These are phyloP conservation scores for Colletotrichum aenigma DNA, from an alignment of 2,329 filamentous ascomycete species.

Conservation along the genomic window DNA sequence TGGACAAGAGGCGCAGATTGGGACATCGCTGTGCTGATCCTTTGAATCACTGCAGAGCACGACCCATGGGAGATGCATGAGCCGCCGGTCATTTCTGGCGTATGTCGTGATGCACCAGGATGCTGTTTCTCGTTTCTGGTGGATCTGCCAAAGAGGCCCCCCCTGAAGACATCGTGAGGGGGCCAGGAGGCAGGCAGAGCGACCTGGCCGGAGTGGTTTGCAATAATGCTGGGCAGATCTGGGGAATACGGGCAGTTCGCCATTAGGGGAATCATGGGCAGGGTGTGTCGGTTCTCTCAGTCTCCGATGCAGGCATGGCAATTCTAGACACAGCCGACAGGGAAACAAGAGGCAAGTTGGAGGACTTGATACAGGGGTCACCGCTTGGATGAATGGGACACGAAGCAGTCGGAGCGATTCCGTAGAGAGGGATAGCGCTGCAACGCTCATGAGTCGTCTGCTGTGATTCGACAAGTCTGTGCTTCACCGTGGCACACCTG, in stretches of 20 bases:
- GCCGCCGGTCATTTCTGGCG: background rate
- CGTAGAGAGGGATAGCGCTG: background rate
- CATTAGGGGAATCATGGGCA: background rate
- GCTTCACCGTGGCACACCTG: constrained; percentile 3
- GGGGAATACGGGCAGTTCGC: background rate
- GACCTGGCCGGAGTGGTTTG: background rate
- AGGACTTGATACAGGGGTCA: background rate
- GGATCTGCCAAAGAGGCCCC: background rate
- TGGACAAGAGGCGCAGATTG: background rate
- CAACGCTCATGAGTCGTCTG: background rate
- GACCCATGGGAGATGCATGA: background rate
- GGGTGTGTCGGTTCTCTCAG: background rate
- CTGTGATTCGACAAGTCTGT: background rate
- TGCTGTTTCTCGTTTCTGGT: background rate
- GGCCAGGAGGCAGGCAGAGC: background rate
- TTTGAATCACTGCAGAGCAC: background rate
- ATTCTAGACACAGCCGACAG: background rate
- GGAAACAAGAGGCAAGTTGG: background rate
- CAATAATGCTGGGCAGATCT: background rate
- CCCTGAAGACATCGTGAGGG: background rate
- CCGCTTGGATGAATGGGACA: background rate
- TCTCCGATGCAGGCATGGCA: background rate
- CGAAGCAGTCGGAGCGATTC: background rate
- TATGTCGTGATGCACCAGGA: background rate
- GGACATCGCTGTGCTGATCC: background rate